phyloP scores from a whole-genome alignment of 2,329 filamentous ascomycete species.

The Teratosphaeria epicoccoides region DNA sequence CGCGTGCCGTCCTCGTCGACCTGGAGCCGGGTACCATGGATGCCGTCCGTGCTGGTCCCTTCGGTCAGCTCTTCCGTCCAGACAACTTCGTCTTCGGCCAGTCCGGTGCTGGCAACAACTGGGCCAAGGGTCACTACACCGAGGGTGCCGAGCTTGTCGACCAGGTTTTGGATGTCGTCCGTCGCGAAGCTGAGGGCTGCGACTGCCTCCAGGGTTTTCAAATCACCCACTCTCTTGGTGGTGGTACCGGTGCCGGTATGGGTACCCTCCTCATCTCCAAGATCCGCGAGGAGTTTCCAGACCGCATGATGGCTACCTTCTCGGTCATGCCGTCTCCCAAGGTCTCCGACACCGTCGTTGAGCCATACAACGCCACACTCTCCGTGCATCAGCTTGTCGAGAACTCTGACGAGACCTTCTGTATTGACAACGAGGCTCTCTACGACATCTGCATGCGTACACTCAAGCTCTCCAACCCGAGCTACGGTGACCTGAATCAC shows the following conservation, averaged over 20 bases:
- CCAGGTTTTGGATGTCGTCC: conserved; percentile 95
- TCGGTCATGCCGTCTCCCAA: conserved; percentile 97
- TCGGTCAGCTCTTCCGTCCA: conserved; percentile 97
- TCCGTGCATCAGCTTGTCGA: conserved; percentile 98
- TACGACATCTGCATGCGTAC: conserved; percentile 99
- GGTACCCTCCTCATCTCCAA: conserved; percentile 99
- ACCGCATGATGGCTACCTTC: conserved; percentile 99
- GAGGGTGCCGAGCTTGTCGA: conserved; percentile 99
- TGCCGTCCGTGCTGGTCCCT: conserved; percentile 93
- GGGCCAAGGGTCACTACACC: conserved; percentile 99
- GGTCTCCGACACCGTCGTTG: conserved; percentile 98
- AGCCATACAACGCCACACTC: conserved; percentile 99
- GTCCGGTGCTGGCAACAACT: conserved; percentile 99
- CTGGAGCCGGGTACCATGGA: conserved; percentile 99
- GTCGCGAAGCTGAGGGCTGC: conserved; percentile 95
- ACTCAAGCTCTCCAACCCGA: conserved; percentile 96
- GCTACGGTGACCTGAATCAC: conserved; percentile 98
- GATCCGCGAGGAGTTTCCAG: conserved; percentile 99
- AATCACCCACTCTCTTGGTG: conserved; percentile 99
- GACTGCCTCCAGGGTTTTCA: conserved; percentile 99
- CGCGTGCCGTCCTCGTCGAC: conserved; percentile 97
- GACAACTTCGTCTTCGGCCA: conserved; percentile 99
- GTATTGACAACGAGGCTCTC: conserved; percentile 99
- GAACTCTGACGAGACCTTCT: conserved; percentile 99
- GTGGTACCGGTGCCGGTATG: conserved; percentile 99